These are phyloP conservation scores for Tolypocladium album DNA, from an alignment of 2,329 filamentous ascomycete species.

Conservation along the genomic window DNA sequence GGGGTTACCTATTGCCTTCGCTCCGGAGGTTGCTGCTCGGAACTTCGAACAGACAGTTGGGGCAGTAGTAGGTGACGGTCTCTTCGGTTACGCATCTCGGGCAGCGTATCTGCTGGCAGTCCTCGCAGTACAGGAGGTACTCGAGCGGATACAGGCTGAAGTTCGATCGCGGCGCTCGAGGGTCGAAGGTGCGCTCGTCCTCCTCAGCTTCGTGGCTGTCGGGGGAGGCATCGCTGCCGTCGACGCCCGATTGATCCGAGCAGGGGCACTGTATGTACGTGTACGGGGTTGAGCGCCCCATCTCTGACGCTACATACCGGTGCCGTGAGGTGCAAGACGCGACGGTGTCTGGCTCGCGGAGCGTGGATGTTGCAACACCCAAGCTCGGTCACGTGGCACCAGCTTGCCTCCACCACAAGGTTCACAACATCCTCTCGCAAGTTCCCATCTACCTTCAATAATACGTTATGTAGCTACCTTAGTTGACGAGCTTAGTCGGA, in stretches of 20 bases:
- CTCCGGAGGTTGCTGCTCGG: slow-evolving; percentile 85
- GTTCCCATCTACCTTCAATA: too few species aligned
- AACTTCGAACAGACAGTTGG: slow-evolving; percentile 90
- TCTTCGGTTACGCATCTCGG: slow-evolving; percentile 87
- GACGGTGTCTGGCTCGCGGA: neutral
- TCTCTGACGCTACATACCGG: slow-evolving; percentile 15
- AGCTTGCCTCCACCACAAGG: neutral
- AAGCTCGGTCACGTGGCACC: neutral
- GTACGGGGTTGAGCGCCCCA: slow-evolving; percentile 47
- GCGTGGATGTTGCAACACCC: neutral
- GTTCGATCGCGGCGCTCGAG: slow-evolving; percentile 71
- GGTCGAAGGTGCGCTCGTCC: slow-evolving; percentile 75
- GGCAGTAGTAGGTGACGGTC: slow-evolving; percentile 90
- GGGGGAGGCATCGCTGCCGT: slow-evolving; percentile 20
- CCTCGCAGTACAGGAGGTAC: slow-evolving; percentile 90
- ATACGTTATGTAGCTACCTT: too few species aligned
- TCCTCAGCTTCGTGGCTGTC: slow-evolving; percentile 41
- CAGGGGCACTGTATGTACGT: slow-evolving; percentile 59
- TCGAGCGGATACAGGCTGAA: slow-evolving; percentile 91
- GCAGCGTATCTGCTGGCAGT: slow-evolving; percentile 93
- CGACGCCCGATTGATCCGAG: slow-evolving; percentile 32
- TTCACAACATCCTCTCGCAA: neutral
- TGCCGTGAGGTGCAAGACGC: neutral
- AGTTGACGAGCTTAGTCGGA: too few species aligned
- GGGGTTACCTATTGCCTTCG: slow-evolving; percentile 73